Evolutionary conservation across 805 yeast genomes (phyloP), one percentile per base, ranked within the genome.

Genomic region (Barnettozyma salicaria): DNA sequence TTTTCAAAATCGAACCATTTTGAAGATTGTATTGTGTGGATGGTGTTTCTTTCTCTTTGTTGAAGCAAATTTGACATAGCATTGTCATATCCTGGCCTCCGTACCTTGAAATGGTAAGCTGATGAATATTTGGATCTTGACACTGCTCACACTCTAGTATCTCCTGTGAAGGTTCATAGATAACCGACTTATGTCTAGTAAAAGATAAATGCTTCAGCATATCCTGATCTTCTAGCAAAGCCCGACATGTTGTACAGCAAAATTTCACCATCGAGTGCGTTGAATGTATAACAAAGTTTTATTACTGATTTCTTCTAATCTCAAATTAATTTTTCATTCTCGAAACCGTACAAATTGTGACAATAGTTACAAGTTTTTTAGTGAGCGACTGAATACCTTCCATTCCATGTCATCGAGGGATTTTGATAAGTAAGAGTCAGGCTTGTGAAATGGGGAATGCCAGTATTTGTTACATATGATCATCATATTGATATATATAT

Each of bases 21-120:
- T 68, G 59, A 4, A 74, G 48, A 3, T 76, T 58, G 44, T 76
- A 75, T 34, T 67, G 68, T 1, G 76, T 69, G 2, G 71, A 60
- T 0, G 78, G 70, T 32, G 61, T 64, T 11, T 67, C 74, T 13
- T 46, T 47, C 20, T 62, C 67, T 42, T 69, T 71, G 23, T 45
- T 48, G 16, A 65, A 55, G 50, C 83, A 76, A 5, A 42, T 32
- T 22, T 58, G 60, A 49, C 83, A 76, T 16, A 73, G 52, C 41
- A 74, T 53, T 0, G 67, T 54, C 67, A 76, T 69, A 47, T 74
- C 80, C 13, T 70, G 65, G 20, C 78, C 73, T 2, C 78, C 81
- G 50, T 65, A 72, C 26, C 81, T 53, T 7, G 71, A 59, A 30
- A 76, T 61, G 34, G 61, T 65, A 37, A 76, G 58, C 47, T 68